Evolutionary conservation across 1,139 yeast genomes (phyloP).

Genomic region (Candida sp.): DNA sequence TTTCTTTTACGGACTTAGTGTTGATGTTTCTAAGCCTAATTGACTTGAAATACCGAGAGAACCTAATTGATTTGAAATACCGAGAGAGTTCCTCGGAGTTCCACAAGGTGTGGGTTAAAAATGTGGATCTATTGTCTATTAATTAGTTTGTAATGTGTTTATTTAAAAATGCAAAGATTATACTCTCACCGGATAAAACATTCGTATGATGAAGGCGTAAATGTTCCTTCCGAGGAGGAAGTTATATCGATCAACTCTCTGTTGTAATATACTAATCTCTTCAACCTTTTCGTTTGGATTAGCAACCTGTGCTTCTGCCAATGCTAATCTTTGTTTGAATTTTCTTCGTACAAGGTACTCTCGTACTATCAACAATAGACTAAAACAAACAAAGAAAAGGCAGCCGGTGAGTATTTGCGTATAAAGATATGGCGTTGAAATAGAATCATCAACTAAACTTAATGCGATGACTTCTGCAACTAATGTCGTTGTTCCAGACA

Average conservation of each 20-base stretch:
- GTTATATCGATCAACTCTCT: conserved; percentile 18
- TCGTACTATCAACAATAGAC: conserved; percentile 28
- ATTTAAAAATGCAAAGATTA: conserved; percentile 5
- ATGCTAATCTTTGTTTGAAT: conserved; percentile 10
- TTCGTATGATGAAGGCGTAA: conserved; percentile 13
- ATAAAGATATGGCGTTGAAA: conserved; percentile 47
- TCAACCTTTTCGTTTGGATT: conserved; percentile 5
- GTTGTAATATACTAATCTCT: conserved; percentile 13
- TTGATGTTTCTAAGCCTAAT: no score
- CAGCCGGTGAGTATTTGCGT: conserved; percentile 61
- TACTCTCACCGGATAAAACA: conserved; percentile 22
- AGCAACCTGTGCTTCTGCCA: conserved; percentile 6
- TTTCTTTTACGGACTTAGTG: no score
- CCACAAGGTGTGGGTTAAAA: not conserved
- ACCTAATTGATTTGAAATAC: no score
- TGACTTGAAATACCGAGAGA: no score
- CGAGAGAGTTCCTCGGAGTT: no score
- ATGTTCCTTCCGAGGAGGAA: conserved; percentile 10
- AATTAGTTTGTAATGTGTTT: no score
- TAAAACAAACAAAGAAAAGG: conserved; percentile 30
- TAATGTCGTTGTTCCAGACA: conserved; percentile 41
- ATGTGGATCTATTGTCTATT: not conserved
- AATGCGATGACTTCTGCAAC: conserved; percentile 52
- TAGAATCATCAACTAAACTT: conserved; percentile 27
- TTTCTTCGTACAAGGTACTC: conserved; percentile 24